These are phyloP conservation scores for Puccinellia tenuiflora DNA, from an alignment of 176 grass and related monocot species.

Conservation along the genomic window DNA sequence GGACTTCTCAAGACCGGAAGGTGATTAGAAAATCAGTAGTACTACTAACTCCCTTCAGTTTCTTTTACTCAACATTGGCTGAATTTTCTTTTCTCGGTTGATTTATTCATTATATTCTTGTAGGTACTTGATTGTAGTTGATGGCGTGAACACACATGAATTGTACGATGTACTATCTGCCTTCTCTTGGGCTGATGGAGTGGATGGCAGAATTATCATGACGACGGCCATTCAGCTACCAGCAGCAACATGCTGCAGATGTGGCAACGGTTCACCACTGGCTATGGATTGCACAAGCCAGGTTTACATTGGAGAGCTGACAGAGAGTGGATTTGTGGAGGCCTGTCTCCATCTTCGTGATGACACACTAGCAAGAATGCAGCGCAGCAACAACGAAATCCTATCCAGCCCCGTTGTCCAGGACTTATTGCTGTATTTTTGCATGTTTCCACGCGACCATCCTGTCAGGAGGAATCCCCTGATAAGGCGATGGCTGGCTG, in stretches of 20 bases:
- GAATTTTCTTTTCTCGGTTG: not conserved
- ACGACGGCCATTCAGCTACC: not conserved
- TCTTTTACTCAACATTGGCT: too few species aligned
- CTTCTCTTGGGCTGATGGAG: not conserved
- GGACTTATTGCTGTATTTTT: not conserved
- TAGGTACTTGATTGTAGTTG: conserved; percentile 14
- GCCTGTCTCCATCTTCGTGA: not conserved
- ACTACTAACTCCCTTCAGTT: too few species aligned
- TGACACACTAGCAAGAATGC: not conserved
- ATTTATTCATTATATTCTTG: not conserved
- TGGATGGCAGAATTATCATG: not conserved
- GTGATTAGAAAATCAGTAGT: not conserved
- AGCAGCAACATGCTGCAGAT: not conserved
- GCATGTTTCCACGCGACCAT: not conserved
- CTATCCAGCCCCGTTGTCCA: not conserved
- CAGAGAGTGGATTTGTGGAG: not conserved
- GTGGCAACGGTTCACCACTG: not conserved
- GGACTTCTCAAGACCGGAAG: not conserved
- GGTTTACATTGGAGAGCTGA: not conserved
- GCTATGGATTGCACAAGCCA: not conserved
- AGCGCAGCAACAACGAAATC: not conserved
- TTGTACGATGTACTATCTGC: not conserved
- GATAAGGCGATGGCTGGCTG: conserved; percentile 4
- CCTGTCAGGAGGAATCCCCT: not conserved
- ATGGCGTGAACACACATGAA: not conserved